Evolutionary conservation across 2,329 filamentous ascomycete species (phyloP).

Genomic region (Alternaria rosae): DNA sequence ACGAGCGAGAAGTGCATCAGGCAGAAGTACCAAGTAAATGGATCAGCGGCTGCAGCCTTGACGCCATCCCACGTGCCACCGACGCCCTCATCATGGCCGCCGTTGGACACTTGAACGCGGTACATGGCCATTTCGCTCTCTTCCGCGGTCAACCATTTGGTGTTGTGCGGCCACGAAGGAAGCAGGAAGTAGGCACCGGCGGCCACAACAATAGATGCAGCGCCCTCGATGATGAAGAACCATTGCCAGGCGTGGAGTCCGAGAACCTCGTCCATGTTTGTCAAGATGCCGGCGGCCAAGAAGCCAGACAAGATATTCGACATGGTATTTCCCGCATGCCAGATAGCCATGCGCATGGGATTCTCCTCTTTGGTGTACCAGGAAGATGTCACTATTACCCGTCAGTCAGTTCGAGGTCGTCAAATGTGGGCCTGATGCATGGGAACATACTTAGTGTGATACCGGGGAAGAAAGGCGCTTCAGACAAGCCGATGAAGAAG

Average conservation of each 20-base stretch:
- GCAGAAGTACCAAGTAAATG: slow-evolving; percentile 53
- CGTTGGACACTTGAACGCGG: slow-evolving; percentile 38
- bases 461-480: slow-evolving; percentile 50
- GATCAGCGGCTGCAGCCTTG: slow-evolving; percentile 48
- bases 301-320: slow-evolving; percentile 57
- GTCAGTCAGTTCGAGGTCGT: slow-evolving; percentile 5
- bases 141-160: slow-evolving; percentile 21
- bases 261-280: slow-evolving; percentile 52
- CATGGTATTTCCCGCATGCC: slow-evolving; percentile 57
- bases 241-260: slow-evolving; percentile 52
- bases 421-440: rapidly evolving
- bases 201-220: slow-evolving; percentile 56
- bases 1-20: slow-evolving; percentile 51
- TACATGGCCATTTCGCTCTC: slow-evolving; percentile 39
- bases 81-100: slow-evolving; percentile 49
- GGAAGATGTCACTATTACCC: slow-evolving; percentile 42
- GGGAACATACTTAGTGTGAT: slow-evolving; percentile 47
- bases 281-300: slow-evolving; percentile 55
- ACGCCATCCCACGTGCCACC: slow-evolving; percentile 52
- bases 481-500: slow-evolving; percentile 49
- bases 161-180: slow-evolving; percentile 35
- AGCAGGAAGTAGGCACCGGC: slow-evolving; percentile 40
- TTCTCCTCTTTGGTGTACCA: slow-evolving; percentile 59
- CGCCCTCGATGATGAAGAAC: slow-evolving; percentile 63
- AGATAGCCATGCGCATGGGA: slow-evolving; percentile 55